These are phyloP conservation scores for Hylodesmum podocarpum DNA, from an alignment of 306 rosid genomes.

Conservation along the genomic window DNA sequence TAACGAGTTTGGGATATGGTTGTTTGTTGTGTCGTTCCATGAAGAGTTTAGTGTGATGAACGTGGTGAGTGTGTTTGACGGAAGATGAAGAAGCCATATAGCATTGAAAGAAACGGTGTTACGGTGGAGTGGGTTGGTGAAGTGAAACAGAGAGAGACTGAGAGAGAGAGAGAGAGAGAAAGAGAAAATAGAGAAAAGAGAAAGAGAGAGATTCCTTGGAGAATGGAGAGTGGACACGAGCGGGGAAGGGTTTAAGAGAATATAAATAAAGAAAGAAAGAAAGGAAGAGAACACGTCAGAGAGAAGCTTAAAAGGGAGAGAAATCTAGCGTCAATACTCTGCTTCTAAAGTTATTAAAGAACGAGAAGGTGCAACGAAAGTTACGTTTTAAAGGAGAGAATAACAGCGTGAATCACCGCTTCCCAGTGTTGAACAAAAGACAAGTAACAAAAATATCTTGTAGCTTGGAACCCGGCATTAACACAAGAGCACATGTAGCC, in stretches of 20 bases:
- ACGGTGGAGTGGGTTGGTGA: constrained; percentile 16
- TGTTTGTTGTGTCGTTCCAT: constrained; percentile 9
- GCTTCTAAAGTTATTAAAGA: constrained; percentile 46
- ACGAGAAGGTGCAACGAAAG: constrained; percentile 67
- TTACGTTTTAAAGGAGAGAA: constrained; percentile 23
- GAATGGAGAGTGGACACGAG: constrained; percentile 26
- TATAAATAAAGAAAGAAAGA: constrained; percentile 46
- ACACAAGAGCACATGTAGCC: background rate
- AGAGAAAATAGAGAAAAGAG: background rate
- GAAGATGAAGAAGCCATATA: constrained; percentile 31
- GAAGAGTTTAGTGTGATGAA: constrained; percentile 46
- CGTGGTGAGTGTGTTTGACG: constrained; percentile 55
- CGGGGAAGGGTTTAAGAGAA: constrained; percentile 37
- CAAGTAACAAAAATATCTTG: background rate
- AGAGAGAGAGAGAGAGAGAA: background rate
- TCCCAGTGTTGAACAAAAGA: background rate
- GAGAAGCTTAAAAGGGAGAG: constrained; percentile 55
- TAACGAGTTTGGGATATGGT: constrained; percentile 40
- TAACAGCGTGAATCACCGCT: constrained; percentile 25
- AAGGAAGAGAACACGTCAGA: constrained; percentile 48
- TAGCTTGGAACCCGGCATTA: background rate
- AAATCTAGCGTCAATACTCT: constrained; percentile 26
- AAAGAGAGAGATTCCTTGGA: constrained; percentile 30
- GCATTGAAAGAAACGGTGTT: constrained; percentile 50
- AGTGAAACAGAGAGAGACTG: background rate